These are phyloP conservation scores for Colletotrichum salicis DNA, from an alignment of 2,329 filamentous ascomycete genomes.

Conservation along the genomic window DNA sequence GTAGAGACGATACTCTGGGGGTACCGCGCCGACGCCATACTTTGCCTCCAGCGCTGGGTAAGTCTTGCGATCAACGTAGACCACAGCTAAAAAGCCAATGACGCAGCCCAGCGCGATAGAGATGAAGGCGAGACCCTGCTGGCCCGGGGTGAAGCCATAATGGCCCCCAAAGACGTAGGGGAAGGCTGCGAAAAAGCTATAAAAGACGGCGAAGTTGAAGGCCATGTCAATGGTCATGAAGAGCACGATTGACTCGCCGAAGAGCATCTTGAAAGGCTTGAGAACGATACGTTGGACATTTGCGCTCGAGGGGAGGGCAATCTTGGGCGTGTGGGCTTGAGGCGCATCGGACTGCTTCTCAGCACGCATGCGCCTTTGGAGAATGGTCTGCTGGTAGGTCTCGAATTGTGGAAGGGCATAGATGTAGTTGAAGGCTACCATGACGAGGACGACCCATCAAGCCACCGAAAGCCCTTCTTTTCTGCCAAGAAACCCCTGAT, in stretches of 20 bases:
- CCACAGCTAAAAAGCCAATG: neutral
- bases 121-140: neutral
- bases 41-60: neutral
- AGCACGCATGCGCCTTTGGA: neutral
- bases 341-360: neutral
- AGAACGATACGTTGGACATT: neutral
- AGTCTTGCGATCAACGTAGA: neutral
- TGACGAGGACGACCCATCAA: neutral
- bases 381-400: neutral
- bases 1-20: neutral
- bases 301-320: neutral
- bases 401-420: neutral
- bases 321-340: neutral
- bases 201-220: neutral
- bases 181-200: neutral
- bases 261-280: neutral
- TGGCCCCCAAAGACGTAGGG: neutral
- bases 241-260: neutral
- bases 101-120: neutral
- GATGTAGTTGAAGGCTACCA: neutral
- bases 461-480: neutral
- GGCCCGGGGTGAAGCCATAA: neutral
- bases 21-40: neutral
- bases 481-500: neutral
- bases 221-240: neutral